Base-by-base conservation (phyloP, 495 filamentous ascomycete species). In the Xylaria cubensis region DNA sequence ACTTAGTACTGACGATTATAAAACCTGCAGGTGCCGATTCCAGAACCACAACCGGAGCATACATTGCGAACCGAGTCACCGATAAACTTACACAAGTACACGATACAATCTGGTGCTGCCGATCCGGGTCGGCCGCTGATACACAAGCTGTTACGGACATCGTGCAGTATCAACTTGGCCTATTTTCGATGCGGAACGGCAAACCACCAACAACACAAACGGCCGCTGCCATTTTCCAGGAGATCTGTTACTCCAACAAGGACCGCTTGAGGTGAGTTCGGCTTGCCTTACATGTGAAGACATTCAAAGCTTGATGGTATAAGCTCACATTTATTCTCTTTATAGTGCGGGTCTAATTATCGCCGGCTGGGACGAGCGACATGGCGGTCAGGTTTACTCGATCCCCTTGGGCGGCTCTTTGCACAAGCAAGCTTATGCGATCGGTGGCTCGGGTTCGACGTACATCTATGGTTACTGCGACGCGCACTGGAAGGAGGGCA, bases 391-490 rank as follows among this genome's bases (percentile, higher is more conserved):
- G 78, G 95, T 98, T 42, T 99, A 97, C 83, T 94, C 93, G 79
- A 98, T 99, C 78, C 97, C 96, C 3, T 87, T 98, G 58, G 97
- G 96, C 80, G 97, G 96, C 67, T 98, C 96, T 36, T 89, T 99
- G 72, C 96, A 99, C 90, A 97, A 97, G 86, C 95, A 98, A 82
- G 78, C 94, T 15, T 99, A 97, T 77, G 88, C 97, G 50, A 99
- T 99, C 74, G 95, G 97, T 74, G 96, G 96, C 64, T 98, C 95
- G 10, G 96, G 96, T 17, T 98, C 95, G 76, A 98, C 96, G 63
- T 99, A 98, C 86, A 99, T 99, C 83, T 98, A 97, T 85, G 96
- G 96, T 74, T 98, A 95, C 85, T 98, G 96, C 80, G 95, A 99
- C 81, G 91, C 94, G 64, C 88, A 99, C 87, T 99, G 96, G 96